Evolutionary conservation across 2,329 filamentous ascomycete genomes (phyloP), one percentile per base, ranked within the genome.

Genomic region (Hypocrella siamensis): DNA sequence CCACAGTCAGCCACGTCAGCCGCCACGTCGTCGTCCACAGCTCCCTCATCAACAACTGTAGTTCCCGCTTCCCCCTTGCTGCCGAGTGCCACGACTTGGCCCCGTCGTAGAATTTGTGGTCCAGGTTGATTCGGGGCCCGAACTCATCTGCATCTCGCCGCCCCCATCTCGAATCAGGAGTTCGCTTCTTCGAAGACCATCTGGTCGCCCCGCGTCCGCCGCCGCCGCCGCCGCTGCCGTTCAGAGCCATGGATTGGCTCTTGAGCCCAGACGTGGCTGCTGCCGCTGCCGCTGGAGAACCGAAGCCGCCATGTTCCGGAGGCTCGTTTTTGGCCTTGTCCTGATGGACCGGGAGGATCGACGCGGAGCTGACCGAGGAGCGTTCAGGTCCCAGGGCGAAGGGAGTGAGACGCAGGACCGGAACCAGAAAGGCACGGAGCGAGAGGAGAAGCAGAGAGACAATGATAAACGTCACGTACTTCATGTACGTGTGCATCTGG

Each of bases 401-500:
- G 0, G 61, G 63, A 5, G 56, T 57, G 17, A 75, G 57, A 35
- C 60, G 57, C 3, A 75, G 53, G 6, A 67, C 46, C 3, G 71
- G 67, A 6, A 75, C 62, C 21, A 78, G 57, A 27, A 75, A 54
- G 5, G 72, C 68, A 14, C 72, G 61, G 6, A 66, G 51, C 28
- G 58, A 50, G 6, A 78, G 58, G 4, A 67, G 38, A 11, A 66
- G 46, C 10, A 75, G 28, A 16, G 59, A 64, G 5, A 73, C 41
- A 15, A 65, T 62, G 1, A 78, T 60, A 12, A 90, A 61, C 18
- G 67, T 58, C 21, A 64, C 71, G 48, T 98, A 98, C 35, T 71
- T 69, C 38, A 90, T 73, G 53, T 88, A 93, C 6, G 85, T 86
- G 31, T 70, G 69, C 9, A 94, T 62, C 52, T 94, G 85, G 51